Evolutionary conservation across 352 stramenopile genomes (phyloP).

Genomic region (Elongisporangium prolatum): DNA sequence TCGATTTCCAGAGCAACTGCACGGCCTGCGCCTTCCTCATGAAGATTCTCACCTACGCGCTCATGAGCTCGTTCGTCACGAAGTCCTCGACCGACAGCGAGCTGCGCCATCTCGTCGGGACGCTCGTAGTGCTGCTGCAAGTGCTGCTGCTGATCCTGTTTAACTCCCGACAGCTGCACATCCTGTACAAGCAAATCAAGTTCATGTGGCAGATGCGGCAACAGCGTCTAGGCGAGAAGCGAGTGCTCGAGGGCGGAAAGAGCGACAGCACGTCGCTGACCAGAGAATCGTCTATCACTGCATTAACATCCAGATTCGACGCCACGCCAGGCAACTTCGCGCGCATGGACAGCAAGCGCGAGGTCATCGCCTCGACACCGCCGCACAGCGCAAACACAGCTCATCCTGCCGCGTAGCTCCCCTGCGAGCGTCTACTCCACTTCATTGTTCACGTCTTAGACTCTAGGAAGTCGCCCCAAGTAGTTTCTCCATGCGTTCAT

Average conservation of each 20-base stretch:
- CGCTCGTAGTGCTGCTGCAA: slow-evolving; percentile 62
- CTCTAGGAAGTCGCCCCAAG: slow-evolving; percentile 9
- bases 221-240: slow-evolving; percentile 23
- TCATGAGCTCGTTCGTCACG: slow-evolving; percentile 77
- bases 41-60: slow-evolving; percentile 80
- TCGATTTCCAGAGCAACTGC: slow-evolving; percentile 71
- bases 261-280: slow-evolving; percentile 23
- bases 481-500: slow-evolving; percentile 61
- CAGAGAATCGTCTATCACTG: slow-evolving; percentile 19
- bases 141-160: slow-evolving; percentile 62
- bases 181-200: slow-evolving; percentile 72
- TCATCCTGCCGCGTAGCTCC: slow-evolving; percentile 8
- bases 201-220: slow-evolving; percentile 54
- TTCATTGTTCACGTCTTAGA: not conserved
- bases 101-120: slow-evolving; percentile 53
- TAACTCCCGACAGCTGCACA: slow-evolving; percentile 72
- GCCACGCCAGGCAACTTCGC: slow-evolving; percentile 19
- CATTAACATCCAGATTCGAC: slow-evolving; percentile 34
- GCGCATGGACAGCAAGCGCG: slow-evolving; percentile 27
- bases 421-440: not conserved
- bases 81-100: slow-evolving; percentile 26
- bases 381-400: slow-evolving; percentile 2
- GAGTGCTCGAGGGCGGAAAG: slow-evolving; percentile 17
- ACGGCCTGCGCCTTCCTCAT: slow-evolving; percentile 70
- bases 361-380: slow-evolving; percentile 20